Evolutionary conservation across 495 filamentous ascomycete species (phyloP).

Genomic region (Aspergillus baeticus): DNA sequence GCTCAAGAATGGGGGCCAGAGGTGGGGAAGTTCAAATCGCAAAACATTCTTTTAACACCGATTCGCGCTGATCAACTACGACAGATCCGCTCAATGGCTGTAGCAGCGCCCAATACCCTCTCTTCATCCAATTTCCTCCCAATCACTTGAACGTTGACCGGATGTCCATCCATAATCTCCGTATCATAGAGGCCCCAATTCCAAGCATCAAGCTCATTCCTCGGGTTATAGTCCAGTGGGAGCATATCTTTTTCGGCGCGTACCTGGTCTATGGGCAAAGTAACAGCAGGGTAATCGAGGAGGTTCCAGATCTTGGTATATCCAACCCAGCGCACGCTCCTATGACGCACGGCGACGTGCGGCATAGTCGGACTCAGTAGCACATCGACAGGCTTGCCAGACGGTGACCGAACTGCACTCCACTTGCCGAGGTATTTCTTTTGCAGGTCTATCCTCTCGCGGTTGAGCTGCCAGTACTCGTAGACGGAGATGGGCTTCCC

Average conservation of each 20-base stretch:
- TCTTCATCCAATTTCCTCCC: slow-evolving; percentile 55
- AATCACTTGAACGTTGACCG: slow-evolving; percentile 52
- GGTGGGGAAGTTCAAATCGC: no score
- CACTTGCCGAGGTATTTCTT: slow-evolving; percentile 58
- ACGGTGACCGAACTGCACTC: slow-evolving; percentile 45
- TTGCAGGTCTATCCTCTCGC: slow-evolving; percentile 48
- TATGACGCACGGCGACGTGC: slow-evolving; percentile 47
- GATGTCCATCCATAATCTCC: slow-evolving; percentile 39
- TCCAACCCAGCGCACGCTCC: slow-evolving; percentile 47
- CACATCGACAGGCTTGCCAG: slow-evolving; percentile 56
- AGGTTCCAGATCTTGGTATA: slow-evolving; percentile 73
- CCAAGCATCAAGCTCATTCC: slow-evolving; percentile 51
- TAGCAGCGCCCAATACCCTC: slow-evolving; percentile 46
- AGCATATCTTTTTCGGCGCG: slow-evolving; percentile 46
- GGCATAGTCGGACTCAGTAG: slow-evolving; percentile 57
- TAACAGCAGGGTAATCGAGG: slow-evolving; percentile 60
- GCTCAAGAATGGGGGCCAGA: no score
- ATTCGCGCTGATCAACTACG: slow-evolving; percentile 8
- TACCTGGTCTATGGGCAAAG: slow-evolving; percentile 54
- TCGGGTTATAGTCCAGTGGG: slow-evolving; percentile 44
- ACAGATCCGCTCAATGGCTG: slow-evolving; percentile 40
- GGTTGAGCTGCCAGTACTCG: slow-evolving; percentile 57
- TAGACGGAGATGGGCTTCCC: slow-evolving; percentile 51
- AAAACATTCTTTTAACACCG: not conserved
- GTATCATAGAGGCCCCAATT: slow-evolving; percentile 50